Conservation (phyloP, 495 filamentous ascomycete genomes). For the Aspergillus mulundensis region DNA sequence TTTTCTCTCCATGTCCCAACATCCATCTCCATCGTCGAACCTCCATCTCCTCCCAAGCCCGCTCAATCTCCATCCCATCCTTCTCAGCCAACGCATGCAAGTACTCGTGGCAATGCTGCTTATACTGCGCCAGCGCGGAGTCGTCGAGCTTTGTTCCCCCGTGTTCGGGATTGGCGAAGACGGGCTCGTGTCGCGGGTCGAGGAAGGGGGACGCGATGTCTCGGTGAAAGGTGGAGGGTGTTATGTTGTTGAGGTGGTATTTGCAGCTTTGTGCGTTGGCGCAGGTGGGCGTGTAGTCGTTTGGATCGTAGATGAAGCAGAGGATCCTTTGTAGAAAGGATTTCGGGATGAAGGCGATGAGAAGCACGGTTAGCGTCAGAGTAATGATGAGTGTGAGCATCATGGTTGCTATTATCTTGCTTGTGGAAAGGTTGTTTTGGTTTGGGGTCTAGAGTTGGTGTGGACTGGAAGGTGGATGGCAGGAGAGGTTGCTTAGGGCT, state of each 20-base stretch:
- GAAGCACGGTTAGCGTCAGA: not conserved
- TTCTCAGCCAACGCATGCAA: constrained; percentile 24
- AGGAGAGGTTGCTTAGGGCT: too few relatives aligned
- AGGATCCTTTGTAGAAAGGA: not conserved
- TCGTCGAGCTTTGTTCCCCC: too few relatives aligned
- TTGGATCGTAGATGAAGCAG: not conserved
- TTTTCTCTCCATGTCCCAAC: constrained; percentile 20
- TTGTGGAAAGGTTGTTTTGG: too few relatives aligned
- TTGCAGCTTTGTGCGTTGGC: not conserved
- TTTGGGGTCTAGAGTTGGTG: too few relatives aligned
- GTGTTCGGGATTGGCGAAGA: constrained; percentile 6
- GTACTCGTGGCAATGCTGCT: constrained; percentile 34
- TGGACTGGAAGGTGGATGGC: too few relatives aligned
- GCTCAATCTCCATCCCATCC: constrained; percentile 7
- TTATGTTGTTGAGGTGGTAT: not conserved
- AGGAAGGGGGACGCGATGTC: constrained; percentile 25
- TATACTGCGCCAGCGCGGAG: constrained; percentile 27
- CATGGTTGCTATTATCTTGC: too few relatives aligned
- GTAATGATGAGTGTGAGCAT: too few relatives aligned
- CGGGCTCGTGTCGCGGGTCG: constrained; percentile 20
- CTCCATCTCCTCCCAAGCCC: constrained; percentile 21
- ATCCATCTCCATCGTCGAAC: constrained; percentile 27
- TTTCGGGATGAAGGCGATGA: not conserved
- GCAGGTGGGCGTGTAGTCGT: not conserved
- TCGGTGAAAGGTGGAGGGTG: constrained; percentile 16